phyloP scores from a whole-genome alignment of 2,329 filamentous ascomycete species.

The Myriosclerotinia duriaeana region DNA sequence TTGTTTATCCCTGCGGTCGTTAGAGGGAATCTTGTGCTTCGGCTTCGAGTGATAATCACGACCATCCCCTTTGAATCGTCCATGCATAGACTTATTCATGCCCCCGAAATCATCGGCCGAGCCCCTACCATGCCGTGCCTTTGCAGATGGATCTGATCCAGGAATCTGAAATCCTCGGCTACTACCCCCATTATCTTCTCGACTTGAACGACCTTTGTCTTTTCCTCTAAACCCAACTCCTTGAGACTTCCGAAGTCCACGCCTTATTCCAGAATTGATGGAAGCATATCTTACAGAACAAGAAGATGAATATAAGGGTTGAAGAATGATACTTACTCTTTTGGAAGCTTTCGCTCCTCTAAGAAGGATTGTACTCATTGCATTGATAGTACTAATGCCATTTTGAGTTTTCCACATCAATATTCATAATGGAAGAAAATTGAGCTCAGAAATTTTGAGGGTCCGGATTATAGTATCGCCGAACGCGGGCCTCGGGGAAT shows the following conservation, averaged over 20 bases:
- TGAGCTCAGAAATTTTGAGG: constrained; percentile 9
- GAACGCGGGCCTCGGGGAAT: constrained; percentile 3
- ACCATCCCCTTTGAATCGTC: background rate
- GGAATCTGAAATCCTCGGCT: constrained; percentile 8
- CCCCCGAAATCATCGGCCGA: background rate
- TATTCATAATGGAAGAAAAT: background rate
- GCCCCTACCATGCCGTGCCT: background rate
- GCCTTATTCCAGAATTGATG: constrained; percentile 67
- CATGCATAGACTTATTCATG: constrained; percentile 1
- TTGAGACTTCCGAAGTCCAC: constrained; percentile 58
- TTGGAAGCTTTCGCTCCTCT: constrained; percentile 25
- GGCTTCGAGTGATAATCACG: background rate
- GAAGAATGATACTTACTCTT: constrained; percentile 11
- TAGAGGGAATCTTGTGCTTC: background rate
- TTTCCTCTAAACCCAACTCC: constrained; percentile 38
- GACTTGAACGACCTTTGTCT: constrained; percentile 22
- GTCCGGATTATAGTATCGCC: constrained; percentile 12
- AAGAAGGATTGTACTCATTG: constrained; percentile 33
- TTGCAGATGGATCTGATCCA: background rate
- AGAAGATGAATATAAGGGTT: constrained; percentile 21
- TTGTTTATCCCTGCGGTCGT: background rate
- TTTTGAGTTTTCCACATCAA: background rate
- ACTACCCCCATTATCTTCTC: background rate
- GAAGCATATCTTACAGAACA: constrained; percentile 49
- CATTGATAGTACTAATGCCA: constrained; percentile 20